Evolutionary conservation across 768 basidiomycete species (phyloP).

Genomic region (Boletus subcaerulescens): DNA sequence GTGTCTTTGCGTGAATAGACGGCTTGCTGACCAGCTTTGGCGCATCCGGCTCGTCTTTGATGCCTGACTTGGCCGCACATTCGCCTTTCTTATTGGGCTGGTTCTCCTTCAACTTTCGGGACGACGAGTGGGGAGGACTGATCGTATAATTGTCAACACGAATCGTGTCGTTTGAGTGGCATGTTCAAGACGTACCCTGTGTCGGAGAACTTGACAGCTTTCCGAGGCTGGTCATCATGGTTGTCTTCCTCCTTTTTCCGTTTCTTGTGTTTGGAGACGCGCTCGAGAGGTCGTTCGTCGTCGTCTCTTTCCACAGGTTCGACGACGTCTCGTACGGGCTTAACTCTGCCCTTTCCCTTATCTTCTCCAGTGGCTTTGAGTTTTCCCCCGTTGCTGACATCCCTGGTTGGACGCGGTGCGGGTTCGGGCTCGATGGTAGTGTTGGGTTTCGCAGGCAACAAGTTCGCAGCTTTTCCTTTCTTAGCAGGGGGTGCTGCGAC

Average conservation of each 20-base stretch:
- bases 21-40: not conserved
- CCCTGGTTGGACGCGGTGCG: not conserved
- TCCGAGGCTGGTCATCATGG: slow-evolving; percentile 22
- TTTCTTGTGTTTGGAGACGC: slow-evolving; percentile 13
- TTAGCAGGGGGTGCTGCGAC: slow-evolving; percentile 6
- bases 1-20: slow-evolving; percentile 9
- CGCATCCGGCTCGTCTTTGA: not conserved
- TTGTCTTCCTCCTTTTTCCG: slow-evolving; percentile 20
- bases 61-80: not conserved
- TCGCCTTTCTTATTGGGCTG: slow-evolving; percentile 1
- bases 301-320: not conserved
- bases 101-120: slow-evolving; percentile 38
- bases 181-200: slow-evolving; percentile 11
- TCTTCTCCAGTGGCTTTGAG: not conserved
- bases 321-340: not conserved
- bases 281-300: not conserved
- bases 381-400: not conserved
- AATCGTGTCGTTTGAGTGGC: no score
- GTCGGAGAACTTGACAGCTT: slow-evolving; percentile 17
- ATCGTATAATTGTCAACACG: not conserved
- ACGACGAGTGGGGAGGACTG: slow-evolving; percentile 16
- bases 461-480: slow-evolving; percentile 10
- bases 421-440: not conserved
- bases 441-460: not conserved
- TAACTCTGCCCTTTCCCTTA: not conserved